phyloP scores from a whole-genome alignment of 176 grass and related monocot genomes.

The Musa beccarii region DNA sequence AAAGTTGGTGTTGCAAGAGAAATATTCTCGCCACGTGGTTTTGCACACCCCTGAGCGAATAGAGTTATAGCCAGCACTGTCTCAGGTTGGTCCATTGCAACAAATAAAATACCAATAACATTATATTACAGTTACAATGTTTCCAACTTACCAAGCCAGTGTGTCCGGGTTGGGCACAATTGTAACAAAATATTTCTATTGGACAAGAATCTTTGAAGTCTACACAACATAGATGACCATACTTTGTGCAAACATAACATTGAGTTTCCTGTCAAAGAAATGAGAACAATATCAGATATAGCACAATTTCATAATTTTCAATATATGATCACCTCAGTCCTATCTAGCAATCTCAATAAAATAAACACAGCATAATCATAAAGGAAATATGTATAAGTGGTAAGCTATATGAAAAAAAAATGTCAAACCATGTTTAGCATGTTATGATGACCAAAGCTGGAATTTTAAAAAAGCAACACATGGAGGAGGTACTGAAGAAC shows the following conservation, averaged over 20 bases:
- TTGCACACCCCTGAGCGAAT: constrained; percentile 73
- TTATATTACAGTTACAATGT: background rate
- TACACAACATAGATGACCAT: constrained; percentile 83
- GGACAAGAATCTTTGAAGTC: constrained; percentile 41
- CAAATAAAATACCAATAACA: background rate
- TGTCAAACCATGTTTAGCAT: too few relatives aligned
- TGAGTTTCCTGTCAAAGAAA: constrained; percentile 63
- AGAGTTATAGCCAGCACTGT: background rate
- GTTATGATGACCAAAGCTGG: too few relatives aligned
- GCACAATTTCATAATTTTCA: background rate
- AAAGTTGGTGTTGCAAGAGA: constrained; percentile 13
- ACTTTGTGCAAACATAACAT: constrained; percentile 80
- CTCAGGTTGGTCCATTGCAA: background rate
- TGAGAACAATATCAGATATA: background rate
- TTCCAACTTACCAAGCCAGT: constrained; percentile 55
- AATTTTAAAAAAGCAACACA: background rate
- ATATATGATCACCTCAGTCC: background rate
- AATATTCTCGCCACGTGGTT: constrained; percentile 45
- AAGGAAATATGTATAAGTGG: background rate
- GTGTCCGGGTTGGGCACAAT: constrained; percentile 86
- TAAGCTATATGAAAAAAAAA: background rate
- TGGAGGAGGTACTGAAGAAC: background rate
- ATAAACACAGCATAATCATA: background rate
- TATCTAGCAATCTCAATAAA: too few relatives aligned
- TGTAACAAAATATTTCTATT: constrained; percentile 72